These are phyloP conservation scores for Macrocybe gigantea DNA, from an alignment of 768 basidiomycete species.

Conservation along the genomic window DNA sequence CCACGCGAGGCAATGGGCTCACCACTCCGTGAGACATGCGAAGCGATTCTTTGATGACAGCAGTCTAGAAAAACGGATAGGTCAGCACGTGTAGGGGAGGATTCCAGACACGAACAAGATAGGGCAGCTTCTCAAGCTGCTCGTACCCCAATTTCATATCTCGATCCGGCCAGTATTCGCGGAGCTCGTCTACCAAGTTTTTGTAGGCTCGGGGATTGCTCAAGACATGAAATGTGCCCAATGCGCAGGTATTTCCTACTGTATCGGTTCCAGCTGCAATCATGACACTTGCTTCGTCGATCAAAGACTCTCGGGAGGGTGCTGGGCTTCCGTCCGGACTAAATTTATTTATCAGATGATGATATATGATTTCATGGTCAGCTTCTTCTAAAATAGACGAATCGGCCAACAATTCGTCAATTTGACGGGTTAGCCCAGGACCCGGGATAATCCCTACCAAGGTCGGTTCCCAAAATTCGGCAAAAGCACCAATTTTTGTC, in stretches of 20 bases:
- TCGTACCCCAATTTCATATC: conserved; percentile 18
- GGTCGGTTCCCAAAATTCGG: no score
- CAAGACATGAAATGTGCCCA: conserved; percentile 20
- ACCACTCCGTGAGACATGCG: conserved; percentile 16
- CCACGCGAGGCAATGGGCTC: conserved; percentile 16
- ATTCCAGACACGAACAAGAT: conserved; percentile 20
- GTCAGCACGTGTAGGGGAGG: neutral
- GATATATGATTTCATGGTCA: conserved; percentile 31
- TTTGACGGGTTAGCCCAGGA: conserved; percentile 9
- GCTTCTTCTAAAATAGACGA: conserved; percentile 16
- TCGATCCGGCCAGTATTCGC: conserved; percentile 26
- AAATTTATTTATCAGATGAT: conserved; percentile 17
- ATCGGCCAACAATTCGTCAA: conserved; percentile 20
- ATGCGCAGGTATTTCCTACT: conserved; percentile 17
- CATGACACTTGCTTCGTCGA: conserved; percentile 17
- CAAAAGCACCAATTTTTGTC: no score
- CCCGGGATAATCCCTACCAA: no score
- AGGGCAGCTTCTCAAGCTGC: conserved; percentile 28
- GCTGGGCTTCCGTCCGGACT: conserved; percentile 7
- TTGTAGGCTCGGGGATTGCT: conserved; percentile 11
- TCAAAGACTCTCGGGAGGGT: conserved; percentile 11
- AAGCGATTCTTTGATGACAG: conserved; percentile 25
- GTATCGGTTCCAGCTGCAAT: conserved; percentile 29
- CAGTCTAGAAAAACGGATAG: conserved; percentile 12
- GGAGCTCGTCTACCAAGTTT: conserved; percentile 21